Evolutionary conservation across 805 yeast species (phyloP), one percentile per base, ranked within the genome.

Genomic region (Starmerella kuoi): DNA sequence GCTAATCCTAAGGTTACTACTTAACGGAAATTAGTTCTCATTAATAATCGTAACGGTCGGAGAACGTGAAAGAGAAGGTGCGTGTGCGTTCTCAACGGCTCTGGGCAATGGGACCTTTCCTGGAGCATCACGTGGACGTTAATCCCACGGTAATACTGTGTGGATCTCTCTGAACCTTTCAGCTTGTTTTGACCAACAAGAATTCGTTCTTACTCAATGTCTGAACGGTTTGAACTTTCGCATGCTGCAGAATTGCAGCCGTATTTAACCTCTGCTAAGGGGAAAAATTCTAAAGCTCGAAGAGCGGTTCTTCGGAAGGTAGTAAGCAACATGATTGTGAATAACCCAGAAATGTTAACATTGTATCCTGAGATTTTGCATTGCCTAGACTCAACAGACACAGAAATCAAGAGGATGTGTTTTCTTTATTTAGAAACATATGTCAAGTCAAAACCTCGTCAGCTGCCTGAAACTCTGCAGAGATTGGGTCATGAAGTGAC

Each of bases 311-410:
- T 88, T 54, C 78, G 77, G 58, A 81, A 80, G 54, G 71, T 85
- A 22, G 68, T 87, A 6, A 88, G 94, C 33, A 87, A 86, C 60
- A 70, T 85, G 60, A 79, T 93, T 5, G 68, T 85, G 61, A 85
- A 86, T 38, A 84, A 83, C 58, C 70, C 70, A 42, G 95, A 88
- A 55, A 74, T 86, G 73, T 67, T 75, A 9, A 58, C 63, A 17
- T 57, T 88, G 41, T 72, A 78, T 54, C 76, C 77, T 1, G 93
- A 83, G 39, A 70, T 84, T 5, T 63, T 80, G 54, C 65, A 66
- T 35, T 61, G 67, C 44, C 65, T 69, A 59, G 53, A 43, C 23
- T 52, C 55, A 47, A 70, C 70, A 50, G 94, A 84, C 60, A 45
- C 76, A 24, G 93, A 82, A 50, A 66, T 79, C 40, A 74, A 82